Evolutionary conservation across 2,329 filamentous ascomycete genomes (phyloP).

Genomic region (Beauveria sp.): DNA sequence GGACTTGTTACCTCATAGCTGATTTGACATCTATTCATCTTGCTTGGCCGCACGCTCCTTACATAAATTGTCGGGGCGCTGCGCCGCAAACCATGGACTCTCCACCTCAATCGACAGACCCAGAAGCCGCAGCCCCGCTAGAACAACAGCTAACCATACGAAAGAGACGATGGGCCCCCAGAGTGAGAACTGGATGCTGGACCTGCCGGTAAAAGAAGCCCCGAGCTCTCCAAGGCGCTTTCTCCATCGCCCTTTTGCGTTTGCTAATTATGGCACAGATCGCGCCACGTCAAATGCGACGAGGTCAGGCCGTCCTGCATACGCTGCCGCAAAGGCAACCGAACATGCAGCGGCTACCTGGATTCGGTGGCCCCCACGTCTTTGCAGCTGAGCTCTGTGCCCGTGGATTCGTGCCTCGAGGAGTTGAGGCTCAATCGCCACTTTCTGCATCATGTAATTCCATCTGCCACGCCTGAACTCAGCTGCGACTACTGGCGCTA

Average conservation of each 20-base stretch:
- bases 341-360: not conserved
- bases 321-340: not conserved
- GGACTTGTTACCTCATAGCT: no score
- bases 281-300: not conserved
- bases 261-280: not conserved
- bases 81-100: not conserved
- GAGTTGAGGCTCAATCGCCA: not conserved
- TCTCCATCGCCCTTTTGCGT: not conserved
- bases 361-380: not conserved
- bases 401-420: not conserved
- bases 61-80: no score
- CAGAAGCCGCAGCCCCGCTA: not conserved
- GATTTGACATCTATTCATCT: no score
- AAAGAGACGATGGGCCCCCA: not conserved
- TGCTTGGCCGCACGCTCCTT: no score
- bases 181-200: not conserved
- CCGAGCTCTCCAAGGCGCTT: not conserved
- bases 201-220: not conserved
- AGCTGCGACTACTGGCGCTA: not conserved
- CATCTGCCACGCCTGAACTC: not conserved
- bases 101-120: not conserved
- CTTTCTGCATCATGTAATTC: not conserved
- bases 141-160: not conserved
- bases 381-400: not conserved
- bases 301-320: not conserved